Evolutionary conservation across 495 filamentous ascomycete species (phyloP).

Genomic region (Neurospora sp.): DNA sequence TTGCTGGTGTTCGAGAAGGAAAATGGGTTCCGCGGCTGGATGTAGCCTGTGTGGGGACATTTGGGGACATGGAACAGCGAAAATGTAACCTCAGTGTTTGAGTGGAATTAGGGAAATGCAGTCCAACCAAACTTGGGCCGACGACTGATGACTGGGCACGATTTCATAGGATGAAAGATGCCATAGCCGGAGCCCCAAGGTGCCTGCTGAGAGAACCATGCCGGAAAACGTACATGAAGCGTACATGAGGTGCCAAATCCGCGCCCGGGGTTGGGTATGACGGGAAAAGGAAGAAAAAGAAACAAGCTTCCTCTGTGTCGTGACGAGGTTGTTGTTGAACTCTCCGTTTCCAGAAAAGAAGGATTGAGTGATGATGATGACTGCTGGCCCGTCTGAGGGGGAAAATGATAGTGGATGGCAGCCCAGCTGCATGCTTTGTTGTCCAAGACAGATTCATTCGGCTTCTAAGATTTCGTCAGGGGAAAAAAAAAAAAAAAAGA

Average conservation of each 20-base stretch:
- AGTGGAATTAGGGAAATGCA: conserved; percentile 19
- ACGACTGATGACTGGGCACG: conserved; percentile 31
- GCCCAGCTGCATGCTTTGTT: not conserved
- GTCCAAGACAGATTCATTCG: not conserved
- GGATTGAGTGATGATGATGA: not conserved
- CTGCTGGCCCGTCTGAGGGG: not conserved
- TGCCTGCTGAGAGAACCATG: conserved; percentile 21
- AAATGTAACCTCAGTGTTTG: conserved; percentile 23
- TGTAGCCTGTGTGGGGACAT: conserved; percentile 10
- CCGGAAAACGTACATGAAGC: conserved; percentile 16
- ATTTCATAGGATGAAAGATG: conserved; percentile 22
- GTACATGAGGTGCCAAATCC: conserved; percentile 9
- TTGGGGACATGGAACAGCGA: conserved; percentile 3
- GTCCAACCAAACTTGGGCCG: conserved; percentile 23
- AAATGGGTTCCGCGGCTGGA: conserved; percentile 3
- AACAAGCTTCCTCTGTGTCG: not conserved
- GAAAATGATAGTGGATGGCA: not conserved
- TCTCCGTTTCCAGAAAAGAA: not conserved
- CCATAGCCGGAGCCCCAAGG: conserved; percentile 16
- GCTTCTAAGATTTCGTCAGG: not conserved
- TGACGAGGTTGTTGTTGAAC: conserved; percentile 1
- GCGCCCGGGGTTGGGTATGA: conserved; percentile 3
- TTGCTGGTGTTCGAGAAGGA: conserved; percentile 17
- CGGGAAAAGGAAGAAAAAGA: not conserved
- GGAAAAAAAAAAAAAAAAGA: not conserved